Base-by-base conservation (phyloP, 306 rosid genomes). In the Senna tora region DNA sequence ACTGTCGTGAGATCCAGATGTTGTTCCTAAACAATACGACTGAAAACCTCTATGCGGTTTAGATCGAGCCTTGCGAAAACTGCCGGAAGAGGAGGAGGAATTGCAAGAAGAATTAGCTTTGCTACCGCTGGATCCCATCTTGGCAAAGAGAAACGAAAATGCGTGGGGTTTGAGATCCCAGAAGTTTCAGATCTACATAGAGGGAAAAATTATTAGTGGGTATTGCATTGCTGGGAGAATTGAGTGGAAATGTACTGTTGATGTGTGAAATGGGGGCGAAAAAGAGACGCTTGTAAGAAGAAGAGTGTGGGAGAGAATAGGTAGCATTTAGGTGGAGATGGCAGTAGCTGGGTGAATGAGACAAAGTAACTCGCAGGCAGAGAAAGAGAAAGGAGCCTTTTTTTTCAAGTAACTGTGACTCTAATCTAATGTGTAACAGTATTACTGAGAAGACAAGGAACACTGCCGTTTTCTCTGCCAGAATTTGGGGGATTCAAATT, bases 91-190 rank as follows among this genome's bases (percentile, higher is more conserved):
- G 0, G 91, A 66, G 9, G 92, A 34, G 13, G 85, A 78, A 71
- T 73, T 56, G 64, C 75, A 62, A 19, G 85, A 81, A 4, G 79
- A 69, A 62, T 63, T 33, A 49, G 77, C 82, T 79, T 92, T 95
- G 81, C 99, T 95, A 16, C 96, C 83, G 63, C 84, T 67, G 65
- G 99, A 88, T 75, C 99, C 99, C 99, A 95, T 95, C 36, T 67
- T 51, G 11, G 15, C 12, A 42, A 79, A n/a, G 33, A 19, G 16
- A 17, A 61, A 61, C 16, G 74, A 78, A 81, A 76, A 80, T 61
- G 67, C 13, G 58, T 13, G 62, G 5, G 65, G 80, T 74, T 46
- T 33, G 39, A 84, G 83, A 80, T 80, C 74, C 64, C 6, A 66
- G 2, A 42, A 13, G 42, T 9, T 64, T 79, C 83, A 79, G 89